These are phyloP conservation scores for Phyllosticta paracitricarpa DNA, from an alignment of 2,329 filamentous ascomycete genomes.

Conservation along the genomic window DNA sequence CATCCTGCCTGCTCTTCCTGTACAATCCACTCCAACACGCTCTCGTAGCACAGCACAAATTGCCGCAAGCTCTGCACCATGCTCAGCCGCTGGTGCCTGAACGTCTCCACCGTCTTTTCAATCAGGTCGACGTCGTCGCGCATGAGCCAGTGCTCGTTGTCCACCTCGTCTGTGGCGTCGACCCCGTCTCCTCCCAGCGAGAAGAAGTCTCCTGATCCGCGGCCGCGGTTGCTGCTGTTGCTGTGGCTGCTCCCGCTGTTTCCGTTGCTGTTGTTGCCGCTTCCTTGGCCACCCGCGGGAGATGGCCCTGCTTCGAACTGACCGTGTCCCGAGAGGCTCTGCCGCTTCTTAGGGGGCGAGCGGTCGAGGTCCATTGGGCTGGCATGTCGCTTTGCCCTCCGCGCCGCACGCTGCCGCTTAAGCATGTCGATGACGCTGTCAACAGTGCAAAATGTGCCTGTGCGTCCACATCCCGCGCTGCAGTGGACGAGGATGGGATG, in stretches of 20 bases:
- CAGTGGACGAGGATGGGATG: conserved; percentile 87
- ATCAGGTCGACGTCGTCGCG: conserved; percentile 69
- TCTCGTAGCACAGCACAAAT: conserved; percentile 95
- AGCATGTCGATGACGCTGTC: conserved; percentile 95
- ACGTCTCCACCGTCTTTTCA: conserved; percentile 80
- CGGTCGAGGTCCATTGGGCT: conserved; percentile 38
- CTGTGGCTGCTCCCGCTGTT: background rate
- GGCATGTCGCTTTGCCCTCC: conserved; percentile 18
- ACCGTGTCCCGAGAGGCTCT: background rate
- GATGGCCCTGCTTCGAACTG: background rate
- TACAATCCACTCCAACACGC: conserved; percentile 75
- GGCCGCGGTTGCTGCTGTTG: conserved; percentile 3
- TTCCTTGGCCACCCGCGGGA: background rate
- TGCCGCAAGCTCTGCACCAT: conserved; percentile 95
- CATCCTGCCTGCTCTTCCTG: conserved; percentile 24
- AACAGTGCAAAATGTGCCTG: conserved; percentile 92
- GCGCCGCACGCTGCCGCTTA: conserved; percentile 59
- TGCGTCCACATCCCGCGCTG: conserved; percentile 89
- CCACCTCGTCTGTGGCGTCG: background rate
- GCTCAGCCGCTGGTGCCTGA: conserved; percentile 75
- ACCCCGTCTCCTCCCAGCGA: background rate
- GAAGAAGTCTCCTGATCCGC: conserved; percentile 6
- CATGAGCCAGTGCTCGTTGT: conserved; percentile 49
- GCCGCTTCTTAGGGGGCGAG: background rate
- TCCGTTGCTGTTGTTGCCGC: conserved; percentile 2